Evolutionary conservation across 768 basidiomycete genomes (phyloP), one percentile per base, ranked within the genome.

Genomic region (Chiua virens): DNA sequence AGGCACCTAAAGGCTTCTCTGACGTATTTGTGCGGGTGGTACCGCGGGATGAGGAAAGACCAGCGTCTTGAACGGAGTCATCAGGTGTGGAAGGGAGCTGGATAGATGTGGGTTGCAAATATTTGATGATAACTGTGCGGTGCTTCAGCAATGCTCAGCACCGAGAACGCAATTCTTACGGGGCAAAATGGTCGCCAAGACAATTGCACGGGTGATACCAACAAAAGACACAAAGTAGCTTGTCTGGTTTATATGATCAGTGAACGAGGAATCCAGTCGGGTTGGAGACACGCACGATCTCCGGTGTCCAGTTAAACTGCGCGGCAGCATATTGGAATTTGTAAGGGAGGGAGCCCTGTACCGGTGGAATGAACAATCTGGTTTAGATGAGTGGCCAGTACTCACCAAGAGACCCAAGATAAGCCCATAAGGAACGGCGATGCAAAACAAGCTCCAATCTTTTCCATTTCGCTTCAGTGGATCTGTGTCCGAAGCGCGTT

Each of bases 171-270:
- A 15, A 58, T 47, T 42, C 79, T 53, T 66, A 89, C 88, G 15
- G 10, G 89, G 89, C 6, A 91, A 67, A 30, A 87, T 60, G 15
- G 79, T 40, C 2, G 80, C 70, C 54, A 90, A 67, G 59, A 79
- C 78, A 3, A 79, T 4, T 0, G 86, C 85, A 4, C 86, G 77
- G 1, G 73, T 62, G 28, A 70, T 70, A 8, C 83, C 82, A 10
- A 82, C 61, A 11, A 79, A 58, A 50, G 81, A 85, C 11, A 89
- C 59, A 72, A 77, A 89, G 60, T 89, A 89, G n/a, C 87, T 87
- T n/a, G 84, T 64, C 88, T 89, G 49, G 23, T 41, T 25, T 13
- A 38, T 5, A 10, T 38, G 17, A 49, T 47, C 45, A 52, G 42
- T 23, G 21, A 28, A 42, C 1, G 18, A 35, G n/a, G 34, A 40